phyloP scores from a whole-genome alignment of 148 eudicot genomes.

The Hydrangea macrophylla region DNA sequence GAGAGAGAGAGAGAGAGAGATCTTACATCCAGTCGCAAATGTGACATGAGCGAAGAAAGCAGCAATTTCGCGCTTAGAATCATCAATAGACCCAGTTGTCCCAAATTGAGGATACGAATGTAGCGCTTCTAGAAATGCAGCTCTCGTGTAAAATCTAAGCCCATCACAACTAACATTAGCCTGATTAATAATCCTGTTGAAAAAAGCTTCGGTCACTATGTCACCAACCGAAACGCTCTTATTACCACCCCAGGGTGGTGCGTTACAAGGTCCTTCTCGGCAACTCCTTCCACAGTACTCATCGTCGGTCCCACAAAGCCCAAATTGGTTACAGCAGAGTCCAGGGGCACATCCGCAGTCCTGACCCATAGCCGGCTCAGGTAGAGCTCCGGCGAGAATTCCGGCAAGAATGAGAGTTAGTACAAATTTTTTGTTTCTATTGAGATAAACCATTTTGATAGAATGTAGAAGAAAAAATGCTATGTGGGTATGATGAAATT shows the following conservation, averaged over 20 bases:
- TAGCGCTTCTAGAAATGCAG: constrained; percentile 39
- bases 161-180: constrained; percentile 41
- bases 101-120: constrained; percentile 39
- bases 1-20: not conserved
- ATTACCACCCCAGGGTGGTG: constrained; percentile 6
- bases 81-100: constrained; percentile 38
- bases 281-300: constrained; percentile 58
- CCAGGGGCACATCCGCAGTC: constrained; percentile 36
- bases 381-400: constrained; percentile 16
- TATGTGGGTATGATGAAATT: too few species aligned
- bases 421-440: too few species aligned
- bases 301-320: constrained; percentile 41
- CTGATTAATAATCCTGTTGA: constrained; percentile 41
- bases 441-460: too few species aligned
- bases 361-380: constrained; percentile 24
- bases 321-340: constrained; percentile 46
- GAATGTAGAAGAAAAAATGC: too few species aligned
- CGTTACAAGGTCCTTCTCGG: constrained; percentile 37
- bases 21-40: constrained; percentile 69
- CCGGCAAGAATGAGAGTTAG: constrained; percentile 8
- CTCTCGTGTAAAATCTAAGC: constrained; percentile 46
- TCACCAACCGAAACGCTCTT: constrained; percentile 25
- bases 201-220: constrained; percentile 41
- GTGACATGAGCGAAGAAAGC: constrained; percentile 74
- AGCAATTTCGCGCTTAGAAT: constrained; percentile 55